phyloP scores from a whole-genome alignment of 176 grass and related monocot genomes.

The Lolium rigidum region DNA sequence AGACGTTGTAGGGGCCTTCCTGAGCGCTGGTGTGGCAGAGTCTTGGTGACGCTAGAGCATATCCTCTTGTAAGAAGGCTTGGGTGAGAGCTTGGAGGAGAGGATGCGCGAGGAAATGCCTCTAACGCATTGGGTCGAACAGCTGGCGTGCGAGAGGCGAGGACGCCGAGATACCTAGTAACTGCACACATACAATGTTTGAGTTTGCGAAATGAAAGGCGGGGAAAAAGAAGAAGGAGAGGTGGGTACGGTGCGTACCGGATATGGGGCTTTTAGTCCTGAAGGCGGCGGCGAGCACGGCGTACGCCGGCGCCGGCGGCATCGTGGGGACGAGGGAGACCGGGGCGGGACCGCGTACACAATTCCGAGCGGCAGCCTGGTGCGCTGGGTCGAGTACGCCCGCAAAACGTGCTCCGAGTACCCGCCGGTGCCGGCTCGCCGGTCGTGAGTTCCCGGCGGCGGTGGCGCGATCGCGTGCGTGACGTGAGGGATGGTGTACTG shows the following conservation, averaged over 20 bases:
- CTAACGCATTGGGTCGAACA: slow-evolving; percentile 37
- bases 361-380: neutral
- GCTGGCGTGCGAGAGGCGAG: neutral
- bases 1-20: neutral
- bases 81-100: neutral
- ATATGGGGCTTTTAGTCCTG: no score
- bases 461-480: neutral
- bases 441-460: neutral
- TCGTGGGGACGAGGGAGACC: neutral
- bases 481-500: no score
- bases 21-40: neutral
- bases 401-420: neutral
- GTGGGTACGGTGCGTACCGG: no score
- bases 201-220: neutral
- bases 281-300: no score
- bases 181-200: neutral
- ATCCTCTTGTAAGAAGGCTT: neutral
- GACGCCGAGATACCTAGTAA: neutral
- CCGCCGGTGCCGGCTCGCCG: neutral
- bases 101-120: neutral
- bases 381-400: neutral
- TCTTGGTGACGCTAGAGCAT: neutral
- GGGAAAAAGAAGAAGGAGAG: no score
- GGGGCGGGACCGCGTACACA: neutral
- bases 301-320: neutral